phyloP scores from a whole-genome alignment of 768 basidiomycete species.

The Crassisporium funariophilum region DNA sequence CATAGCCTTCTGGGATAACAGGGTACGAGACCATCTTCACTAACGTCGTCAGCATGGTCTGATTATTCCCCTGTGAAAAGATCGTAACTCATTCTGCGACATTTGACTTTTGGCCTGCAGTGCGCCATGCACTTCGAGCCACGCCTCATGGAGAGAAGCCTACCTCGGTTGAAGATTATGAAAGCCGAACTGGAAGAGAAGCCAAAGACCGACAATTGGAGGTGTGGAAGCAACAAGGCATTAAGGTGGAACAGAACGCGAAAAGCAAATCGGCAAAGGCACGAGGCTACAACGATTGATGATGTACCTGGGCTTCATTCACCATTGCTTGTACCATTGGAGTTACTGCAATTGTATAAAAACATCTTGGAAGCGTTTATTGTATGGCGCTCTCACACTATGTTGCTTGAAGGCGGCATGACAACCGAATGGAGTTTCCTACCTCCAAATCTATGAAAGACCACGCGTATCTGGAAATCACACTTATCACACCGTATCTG shows the following conservation, averaged over 20 bases:
- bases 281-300: constrained; percentile 65
- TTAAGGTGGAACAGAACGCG: constrained; percentile 37
- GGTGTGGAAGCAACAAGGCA: constrained; percentile 68
- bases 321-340: background rate
- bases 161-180: constrained; percentile 73
- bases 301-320: too few species aligned
- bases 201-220: constrained; percentile 77
- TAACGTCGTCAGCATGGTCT: background rate
- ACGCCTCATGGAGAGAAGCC: constrained; percentile 84
- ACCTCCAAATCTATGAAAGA: too few species aligned
- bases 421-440: too few species aligned
- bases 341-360: too few species aligned
- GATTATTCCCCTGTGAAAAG: constrained; percentile 36
- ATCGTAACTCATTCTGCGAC: constrained; percentile 77
- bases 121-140: constrained; percentile 76
- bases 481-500: too few species aligned
- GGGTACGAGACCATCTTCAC: constrained; percentile 44
- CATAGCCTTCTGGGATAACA: constrained; percentile 87
- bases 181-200: constrained; percentile 58
- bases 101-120: constrained; percentile 81
- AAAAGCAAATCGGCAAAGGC: constrained; percentile 36
- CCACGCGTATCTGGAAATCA: too few species aligned
- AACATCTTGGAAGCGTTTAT: too few species aligned
- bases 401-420: too few species aligned
- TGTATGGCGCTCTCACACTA: too few species aligned